Evolutionary conservation across 1,284 basidiomycete genomes (phyloP).

Genomic region (Serendipita sp.): DNA sequence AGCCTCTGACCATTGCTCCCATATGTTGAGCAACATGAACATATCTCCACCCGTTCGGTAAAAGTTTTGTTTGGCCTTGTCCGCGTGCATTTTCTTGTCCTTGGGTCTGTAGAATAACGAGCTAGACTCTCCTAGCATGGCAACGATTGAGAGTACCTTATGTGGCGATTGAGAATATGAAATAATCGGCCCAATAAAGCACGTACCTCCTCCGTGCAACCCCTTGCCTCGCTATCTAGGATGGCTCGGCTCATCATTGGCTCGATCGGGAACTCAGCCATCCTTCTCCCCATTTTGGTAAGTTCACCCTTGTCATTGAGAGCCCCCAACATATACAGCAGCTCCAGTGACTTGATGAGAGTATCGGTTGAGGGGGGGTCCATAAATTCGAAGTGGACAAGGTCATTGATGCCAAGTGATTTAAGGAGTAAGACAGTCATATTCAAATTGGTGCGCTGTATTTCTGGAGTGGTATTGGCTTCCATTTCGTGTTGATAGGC

Average conservation of each 20-base stretch:
- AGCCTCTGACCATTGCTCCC: constrained; percentile 97
- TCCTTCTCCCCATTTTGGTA: constrained; percentile 87
- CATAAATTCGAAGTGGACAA: constrained; percentile 47
- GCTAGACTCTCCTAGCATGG: constrained; percentile 92
- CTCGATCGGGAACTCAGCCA: constrained; percentile 99
- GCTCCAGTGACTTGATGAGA: constrained; percentile 86
- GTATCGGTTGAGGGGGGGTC: constrained; percentile 81
- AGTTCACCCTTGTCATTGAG: constrained; percentile 93
- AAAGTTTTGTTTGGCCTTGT: constrained; percentile 94
- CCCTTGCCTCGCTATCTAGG: constrained; percentile 85
- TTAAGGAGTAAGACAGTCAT: constrained; percentile 46
- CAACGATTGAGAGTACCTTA: constrained; percentile 86
- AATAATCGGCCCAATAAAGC: background rate
- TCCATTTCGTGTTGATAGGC: constrained; percentile 47
- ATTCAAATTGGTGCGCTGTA: constrained; percentile 30
- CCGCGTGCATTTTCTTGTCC: constrained; percentile 90
- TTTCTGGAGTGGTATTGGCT: constrained; percentile 45
- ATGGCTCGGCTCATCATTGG: constrained; percentile 96
- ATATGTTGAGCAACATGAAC: constrained; percentile 92
- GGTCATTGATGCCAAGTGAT: constrained; percentile 45
- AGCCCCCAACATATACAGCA: constrained; percentile 90
- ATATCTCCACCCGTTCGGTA: constrained; percentile 93
- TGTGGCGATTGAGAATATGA: background rate
- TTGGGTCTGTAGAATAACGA: constrained; percentile 95
- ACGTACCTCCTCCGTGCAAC: constrained; percentile 86